phyloP scores from a whole-genome alignment of 257 asterid genomes.

The Capsicum baccatum region DNA sequence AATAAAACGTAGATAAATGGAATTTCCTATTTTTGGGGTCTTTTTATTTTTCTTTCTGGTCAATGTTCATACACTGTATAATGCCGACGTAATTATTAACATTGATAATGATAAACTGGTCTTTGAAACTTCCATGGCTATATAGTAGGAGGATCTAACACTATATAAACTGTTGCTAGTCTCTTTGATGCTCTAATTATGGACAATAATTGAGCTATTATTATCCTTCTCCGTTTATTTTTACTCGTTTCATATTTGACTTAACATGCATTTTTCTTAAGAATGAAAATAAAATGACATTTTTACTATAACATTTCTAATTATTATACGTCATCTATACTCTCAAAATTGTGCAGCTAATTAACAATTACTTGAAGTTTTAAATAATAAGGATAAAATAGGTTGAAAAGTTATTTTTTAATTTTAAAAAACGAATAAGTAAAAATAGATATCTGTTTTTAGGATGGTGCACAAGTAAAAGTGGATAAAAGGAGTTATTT shows the following conservation, averaged over 20 bases:
- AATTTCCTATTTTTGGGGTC: background rate
- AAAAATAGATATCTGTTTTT: background rate
- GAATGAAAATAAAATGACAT: background rate
- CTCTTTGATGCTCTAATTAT: background rate
- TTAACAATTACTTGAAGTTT: background rate
- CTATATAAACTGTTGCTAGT: background rate
- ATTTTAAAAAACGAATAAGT: background rate
- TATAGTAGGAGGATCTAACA: background rate
- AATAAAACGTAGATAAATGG: background rate
- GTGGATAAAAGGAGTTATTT: background rate
- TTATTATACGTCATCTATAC: background rate
- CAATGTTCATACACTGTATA: background rate
- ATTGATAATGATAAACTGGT: background rate
- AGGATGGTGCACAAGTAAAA: background rate
- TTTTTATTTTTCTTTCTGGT: background rate
- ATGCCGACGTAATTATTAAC: background rate
- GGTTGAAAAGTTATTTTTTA: background rate
- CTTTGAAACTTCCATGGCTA: conserved; percentile 22
- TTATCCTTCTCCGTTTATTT: background rate
- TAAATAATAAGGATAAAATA: background rate
- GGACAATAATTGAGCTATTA: conserved; percentile 20
- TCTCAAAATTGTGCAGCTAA: background rate
- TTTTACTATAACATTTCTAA: background rate
- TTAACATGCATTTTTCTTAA: too few relatives aligned
- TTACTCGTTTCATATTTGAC: too few relatives aligned